Evolutionary conservation across 2,329 filamentous ascomycete species (phyloP), one percentile per base, ranked within the genome.

Genomic region (Pseudogymnoascus sp.): DNA sequence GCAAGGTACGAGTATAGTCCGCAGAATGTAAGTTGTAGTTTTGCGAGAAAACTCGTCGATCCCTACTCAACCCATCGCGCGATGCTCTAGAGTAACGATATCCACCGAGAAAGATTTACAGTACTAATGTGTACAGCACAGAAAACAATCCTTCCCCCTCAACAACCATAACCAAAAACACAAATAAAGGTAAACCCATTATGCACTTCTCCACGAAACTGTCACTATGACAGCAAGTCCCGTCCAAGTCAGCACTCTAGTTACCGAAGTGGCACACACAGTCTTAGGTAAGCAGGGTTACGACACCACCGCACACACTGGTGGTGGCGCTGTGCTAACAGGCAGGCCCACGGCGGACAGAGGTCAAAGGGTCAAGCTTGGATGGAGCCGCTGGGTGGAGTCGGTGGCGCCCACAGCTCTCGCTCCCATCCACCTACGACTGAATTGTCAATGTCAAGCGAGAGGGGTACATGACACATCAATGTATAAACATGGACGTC

Each of bases 31-130:
- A 45, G 41, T 45, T 45, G 14, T 25, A 22, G 12, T 49, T 49
- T 49, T 19, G 11, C 3, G 3, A n/a, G 5, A 28, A n/a, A 49
- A 28, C 14, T 11, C 25, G 45, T 30, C 45, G 45, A 55, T 55
- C 45, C 45, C 45, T 49, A 49, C 42, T 49, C 42, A 52, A 52
- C 42, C 42, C 42, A 52, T 52, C 42, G 3, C 4, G 23, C 25
- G 3, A 5, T 19, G 16, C 23, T 19, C 49, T 55, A 55, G 19
- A 19, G 19, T 19, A 19, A 19, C 49, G 49, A 33, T 55, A 55
- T 55, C 49, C 49, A 55, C 49, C 45, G 45, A 55, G 45, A 55
- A n/a, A 33, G 49, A 55, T 55, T 55, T 55, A 55, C 42, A 52
- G 36, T 39, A 38, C 19, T 19, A 19, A 19, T 19, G 19, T 4